Percentiles rank a stretch among this genome's conserved stretches.
Conservation (phyloP, 768 basidiomycete genomes). For the Boletus pseudo-olivaceus region DNA sequence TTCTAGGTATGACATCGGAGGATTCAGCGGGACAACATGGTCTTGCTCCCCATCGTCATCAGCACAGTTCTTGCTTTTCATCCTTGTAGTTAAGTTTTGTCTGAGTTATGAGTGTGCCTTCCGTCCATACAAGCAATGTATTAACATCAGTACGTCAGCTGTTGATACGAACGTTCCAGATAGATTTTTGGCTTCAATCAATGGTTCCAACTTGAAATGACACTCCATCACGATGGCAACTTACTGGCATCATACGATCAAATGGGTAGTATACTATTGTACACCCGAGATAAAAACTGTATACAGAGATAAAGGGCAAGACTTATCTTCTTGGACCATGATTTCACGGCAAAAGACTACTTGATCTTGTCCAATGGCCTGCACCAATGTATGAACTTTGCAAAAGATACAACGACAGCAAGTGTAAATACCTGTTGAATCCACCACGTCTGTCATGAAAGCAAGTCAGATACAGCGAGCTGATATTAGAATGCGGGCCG, state of each 20-base stretch:
- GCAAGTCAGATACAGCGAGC: constrained; percentile 9
- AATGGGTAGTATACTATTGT: neutral
- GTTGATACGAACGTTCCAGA: constrained; percentile 25
- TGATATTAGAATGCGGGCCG: constrained; percentile 13
- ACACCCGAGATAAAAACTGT: constrained; percentile 10
- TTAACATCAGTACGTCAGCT: constrained; percentile 16
- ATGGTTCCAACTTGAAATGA: constrained; percentile 1
- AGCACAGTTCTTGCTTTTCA: constrained; percentile 11
- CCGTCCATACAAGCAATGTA: constrained; percentile 25
- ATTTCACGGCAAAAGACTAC: constrained; percentile 32
- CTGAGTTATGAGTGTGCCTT: constrained; percentile 15
- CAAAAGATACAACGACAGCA: neutral
- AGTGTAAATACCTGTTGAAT: constrained; percentile 63
- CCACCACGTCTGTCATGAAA: constrained; percentile 62
- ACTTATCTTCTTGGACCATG: constrained; percentile 14
- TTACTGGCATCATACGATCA: neutral
- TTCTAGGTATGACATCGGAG: constrained; percentile 49
- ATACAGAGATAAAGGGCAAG: constrained; percentile 4
- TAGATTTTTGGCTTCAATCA: constrained; percentile 20
- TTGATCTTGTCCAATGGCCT: constrained; percentile 97
- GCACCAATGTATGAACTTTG: constrained; percentile 21
- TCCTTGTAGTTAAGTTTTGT: constrained; percentile 21
- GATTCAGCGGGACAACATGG: constrained; percentile 1
- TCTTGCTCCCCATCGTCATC: constrained; percentile 3
- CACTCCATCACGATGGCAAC: neutral